These are phyloP conservation scores for Plasmopara viticola DNA, from an alignment of 352 stramenopile species.

Conservation along the genomic window DNA sequence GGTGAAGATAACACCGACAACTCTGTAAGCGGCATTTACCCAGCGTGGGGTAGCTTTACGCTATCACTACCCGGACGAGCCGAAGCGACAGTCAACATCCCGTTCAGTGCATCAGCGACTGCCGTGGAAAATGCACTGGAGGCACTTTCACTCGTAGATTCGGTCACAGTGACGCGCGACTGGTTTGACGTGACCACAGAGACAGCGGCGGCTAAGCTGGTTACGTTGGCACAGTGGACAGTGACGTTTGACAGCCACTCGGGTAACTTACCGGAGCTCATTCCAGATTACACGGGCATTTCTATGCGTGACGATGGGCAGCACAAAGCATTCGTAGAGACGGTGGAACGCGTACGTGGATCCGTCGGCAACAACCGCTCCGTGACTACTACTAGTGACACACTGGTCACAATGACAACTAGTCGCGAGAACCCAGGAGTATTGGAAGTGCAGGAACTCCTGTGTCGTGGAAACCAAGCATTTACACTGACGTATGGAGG, in stretches of 20 bases:
- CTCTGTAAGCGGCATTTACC: constrained; percentile 69
- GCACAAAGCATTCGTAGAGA: constrained; percentile 42
- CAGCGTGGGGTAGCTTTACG: constrained; percentile 82
- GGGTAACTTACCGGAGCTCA: constrained; percentile 41
- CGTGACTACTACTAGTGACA: constrained; percentile 41
- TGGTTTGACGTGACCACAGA: constrained; percentile 61
- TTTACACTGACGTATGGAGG: constrained; percentile 47
- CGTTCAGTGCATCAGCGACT: constrained; percentile 52
- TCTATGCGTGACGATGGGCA: constrained; percentile 43
- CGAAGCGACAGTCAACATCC: constrained; percentile 46
- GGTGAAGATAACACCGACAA: constrained; percentile 46
- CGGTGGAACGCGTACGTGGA: constrained; percentile 41
- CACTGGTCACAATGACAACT: constrained; percentile 44
- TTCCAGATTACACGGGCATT: constrained; percentile 38
- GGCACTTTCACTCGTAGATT: constrained; percentile 65
- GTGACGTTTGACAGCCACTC: constrained; percentile 55
- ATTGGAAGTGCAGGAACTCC: constrained; percentile 61
- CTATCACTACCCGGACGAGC: constrained; percentile 42
- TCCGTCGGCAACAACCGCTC: constrained; percentile 69
- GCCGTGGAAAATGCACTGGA: constrained; percentile 69
- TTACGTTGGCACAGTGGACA: constrained; percentile 64
- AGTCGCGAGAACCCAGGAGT: constrained; percentile 51
- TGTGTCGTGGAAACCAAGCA: constrained; percentile 33
- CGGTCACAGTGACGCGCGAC: constrained; percentile 70
- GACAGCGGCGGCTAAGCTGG: constrained; percentile 16